Conservation (phyloP, 805 yeast genomes). For the Tetrapisispora iriomotensis region DNA sequence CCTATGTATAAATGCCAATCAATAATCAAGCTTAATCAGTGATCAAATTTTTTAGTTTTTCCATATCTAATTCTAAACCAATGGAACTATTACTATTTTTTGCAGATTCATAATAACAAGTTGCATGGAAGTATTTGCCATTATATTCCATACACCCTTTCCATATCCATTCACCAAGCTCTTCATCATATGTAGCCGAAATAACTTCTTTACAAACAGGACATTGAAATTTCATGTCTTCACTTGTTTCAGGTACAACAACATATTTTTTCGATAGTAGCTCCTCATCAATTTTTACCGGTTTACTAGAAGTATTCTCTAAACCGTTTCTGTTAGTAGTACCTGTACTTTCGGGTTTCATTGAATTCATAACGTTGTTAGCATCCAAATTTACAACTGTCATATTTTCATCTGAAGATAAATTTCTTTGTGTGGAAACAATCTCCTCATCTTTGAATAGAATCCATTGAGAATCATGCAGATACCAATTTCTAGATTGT, state of each 20-base stretch:
- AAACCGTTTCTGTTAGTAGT: background rate
- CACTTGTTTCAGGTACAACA: constrained; percentile 54
- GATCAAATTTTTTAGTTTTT: constrained; percentile 15
- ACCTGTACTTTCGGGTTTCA: background rate
- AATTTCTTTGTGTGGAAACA: constrained; percentile 28
- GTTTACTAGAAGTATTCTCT: constrained; percentile 6
- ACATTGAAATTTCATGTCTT: constrained; percentile 49
- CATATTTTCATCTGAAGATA: constrained; percentile 3
- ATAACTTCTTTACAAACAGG: constrained; percentile 63
- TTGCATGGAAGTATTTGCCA: constrained; percentile 50
- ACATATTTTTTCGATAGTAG: constrained; percentile 42
- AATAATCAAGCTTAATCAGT: constrained; percentile 5
- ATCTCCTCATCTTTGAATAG: constrained; percentile 61
- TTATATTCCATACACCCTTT: constrained; percentile 47
- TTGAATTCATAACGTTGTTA: constrained; percentile 1
- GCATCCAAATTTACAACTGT: constrained; percentile 4
- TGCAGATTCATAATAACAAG: constrained; percentile 56
- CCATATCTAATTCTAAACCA: constrained; percentile 15
- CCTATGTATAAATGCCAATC: too few relatives aligned
- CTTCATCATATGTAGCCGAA: constrained; percentile 59
- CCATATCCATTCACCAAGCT: constrained; percentile 77
- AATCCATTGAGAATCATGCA: constrained; percentile 63
- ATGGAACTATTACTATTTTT: constrained; percentile 12
- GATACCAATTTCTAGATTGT: constrained; percentile 76
- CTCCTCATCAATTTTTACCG: constrained; percentile 15